Evolutionary conservation across 805 yeast genomes (phyloP), one percentile per base, ranked within the genome.

Genomic region (Ogataea pignaliae): DNA sequence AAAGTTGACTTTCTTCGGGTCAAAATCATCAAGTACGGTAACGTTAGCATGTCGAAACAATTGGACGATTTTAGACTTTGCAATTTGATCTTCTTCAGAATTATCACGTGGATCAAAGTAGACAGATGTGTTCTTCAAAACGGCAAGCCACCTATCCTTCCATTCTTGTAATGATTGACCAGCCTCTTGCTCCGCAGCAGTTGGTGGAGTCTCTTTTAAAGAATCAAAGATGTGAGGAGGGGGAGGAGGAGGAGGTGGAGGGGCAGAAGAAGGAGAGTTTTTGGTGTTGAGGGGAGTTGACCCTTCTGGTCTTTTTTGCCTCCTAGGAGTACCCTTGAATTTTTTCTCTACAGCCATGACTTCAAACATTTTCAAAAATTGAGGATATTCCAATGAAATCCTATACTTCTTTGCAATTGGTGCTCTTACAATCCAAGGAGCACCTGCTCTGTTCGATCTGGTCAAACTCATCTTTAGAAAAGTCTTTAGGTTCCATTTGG

Each of bases 371-470:
- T 67, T 68, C 44, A 82, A 63, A 44, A 79, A 76, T 6, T 74
- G 71, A 1, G 88, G 88, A 52, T 73, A 75, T 34, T 73, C 81
- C 14, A 72, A 69, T 10, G 83, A 75, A 15, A 88, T 85, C 51
- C 86, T 68, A 60, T 82, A 88, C 54, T 75, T 74, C 44, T 71
- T 72, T 0, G 93, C 93, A 61, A 78, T 88, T 52, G 83, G 81
- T 21, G 78, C 80, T 59, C 83, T 85, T 13, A 93, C 93, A 16
- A 91, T 81, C 98, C 98, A 93, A 3, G 98, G 98, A 3, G 97
- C 91, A 3, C 98, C 97, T 36, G 83, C 72, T 72, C 85, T 87
- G 43, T 83, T 75, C 1, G 90, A 86, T 44, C 96, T 78, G 8
- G 85, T 73, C 60, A 88, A 75, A 37, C 88, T 76, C 60, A 86